These are phyloP conservation scores for Aspergillus japonicus DNA, from an alignment of 2,329 filamentous ascomycete genomes.

Conservation along the genomic window DNA sequence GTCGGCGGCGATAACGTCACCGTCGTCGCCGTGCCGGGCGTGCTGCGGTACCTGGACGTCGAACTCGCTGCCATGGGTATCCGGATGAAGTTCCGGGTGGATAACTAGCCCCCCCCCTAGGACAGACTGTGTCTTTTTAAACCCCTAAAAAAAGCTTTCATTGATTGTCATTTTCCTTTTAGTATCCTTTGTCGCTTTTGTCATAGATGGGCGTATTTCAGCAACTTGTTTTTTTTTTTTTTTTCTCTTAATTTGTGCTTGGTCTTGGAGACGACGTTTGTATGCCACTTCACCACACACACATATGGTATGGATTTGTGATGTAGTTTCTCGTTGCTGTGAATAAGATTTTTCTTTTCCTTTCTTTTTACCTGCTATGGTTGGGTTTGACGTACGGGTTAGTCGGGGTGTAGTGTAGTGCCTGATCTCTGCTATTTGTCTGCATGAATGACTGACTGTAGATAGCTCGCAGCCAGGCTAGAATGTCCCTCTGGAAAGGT, in stretches of 20 bases:
- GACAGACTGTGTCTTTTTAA: no score
- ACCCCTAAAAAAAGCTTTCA: no score
- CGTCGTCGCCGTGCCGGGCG: constrained; percentile 86
- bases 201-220: neutral
- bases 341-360: no score
- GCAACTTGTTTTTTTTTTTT: constrained; percentile 6
- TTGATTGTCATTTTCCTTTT: neutral
- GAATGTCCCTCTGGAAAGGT: no score
- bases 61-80: constrained; percentile 96
- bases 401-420: no score
- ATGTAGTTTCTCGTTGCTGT: no score
- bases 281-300: neutral
- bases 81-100: constrained; percentile 85
- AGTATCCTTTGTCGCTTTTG: neutral
- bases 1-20: constrained; percentile 88
- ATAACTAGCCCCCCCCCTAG: constrained; percentile 32
- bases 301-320: no score
- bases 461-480: no score
- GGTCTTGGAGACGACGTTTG: constrained; percentile 6
- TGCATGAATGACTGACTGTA: no score
- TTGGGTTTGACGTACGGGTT: no score
- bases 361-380: no score
- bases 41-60: constrained; percentile 88
- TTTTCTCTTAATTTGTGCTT: constrained; percentile 5
- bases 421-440: no score